Percentiles rank a stretch among this genome's conserved stretches.
These are phyloP conservation scores for Phytopythium delawarense DNA, from an alignment of 352 stramenopile species.

Conservation along the genomic window DNA sequence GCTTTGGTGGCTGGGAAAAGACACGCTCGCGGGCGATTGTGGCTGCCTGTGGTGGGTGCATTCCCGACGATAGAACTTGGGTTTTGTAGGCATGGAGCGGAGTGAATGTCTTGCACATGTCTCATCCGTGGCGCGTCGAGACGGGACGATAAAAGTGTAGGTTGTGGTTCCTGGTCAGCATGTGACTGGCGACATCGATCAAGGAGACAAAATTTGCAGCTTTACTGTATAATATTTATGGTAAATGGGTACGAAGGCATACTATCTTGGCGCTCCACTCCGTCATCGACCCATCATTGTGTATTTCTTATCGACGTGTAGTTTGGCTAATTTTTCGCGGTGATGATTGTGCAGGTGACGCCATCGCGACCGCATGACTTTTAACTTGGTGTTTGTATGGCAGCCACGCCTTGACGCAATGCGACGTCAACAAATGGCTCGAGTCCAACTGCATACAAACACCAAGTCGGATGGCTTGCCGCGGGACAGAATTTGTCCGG, in stretches of 20 bases:
- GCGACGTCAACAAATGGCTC: neutral
- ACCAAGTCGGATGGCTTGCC: neutral
- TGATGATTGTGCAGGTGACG: conserved; percentile 2
- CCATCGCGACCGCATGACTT: neutral
- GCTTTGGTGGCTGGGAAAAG: neutral
- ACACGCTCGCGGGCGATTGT: conserved; percentile 3
- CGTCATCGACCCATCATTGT: neutral
- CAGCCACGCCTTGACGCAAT: neutral
- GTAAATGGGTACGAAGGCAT: too few relatives aligned
- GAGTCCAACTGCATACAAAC: conserved; percentile 1
- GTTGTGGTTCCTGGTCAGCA: neutral
- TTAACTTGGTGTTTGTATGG: neutral
- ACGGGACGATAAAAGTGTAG: conserved; percentile 6
- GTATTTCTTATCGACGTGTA: neutral
- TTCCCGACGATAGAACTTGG: neutral
- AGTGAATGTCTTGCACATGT: conserved; percentile 2
- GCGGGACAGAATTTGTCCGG: neutral
- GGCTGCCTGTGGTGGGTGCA: neutral
- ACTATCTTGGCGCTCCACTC: too few relatives aligned
- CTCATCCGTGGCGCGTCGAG: neutral
- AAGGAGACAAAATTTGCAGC: neutral
- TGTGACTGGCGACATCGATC: neutral
- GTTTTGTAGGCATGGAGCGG: neutral
- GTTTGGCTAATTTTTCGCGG: conserved; percentile 1
- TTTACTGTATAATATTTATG: too few relatives aligned